Percentiles rank a stretch among this genome's conserved stretches.
Evolutionary conservation across 352 stramenopile genomes (phyloP).

Genomic region (Nothophytophthora sp.): DNA sequence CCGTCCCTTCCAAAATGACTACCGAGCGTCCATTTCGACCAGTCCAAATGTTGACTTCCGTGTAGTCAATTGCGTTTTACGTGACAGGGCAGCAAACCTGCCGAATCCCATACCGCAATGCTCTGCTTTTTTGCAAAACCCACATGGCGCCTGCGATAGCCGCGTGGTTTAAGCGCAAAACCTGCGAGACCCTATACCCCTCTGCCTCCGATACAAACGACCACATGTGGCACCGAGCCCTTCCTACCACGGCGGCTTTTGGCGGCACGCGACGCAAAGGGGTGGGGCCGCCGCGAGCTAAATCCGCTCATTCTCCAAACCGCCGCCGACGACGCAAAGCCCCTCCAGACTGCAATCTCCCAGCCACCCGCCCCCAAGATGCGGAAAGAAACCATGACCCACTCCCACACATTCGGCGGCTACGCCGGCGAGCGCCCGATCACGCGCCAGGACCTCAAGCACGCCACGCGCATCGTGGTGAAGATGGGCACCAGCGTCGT

Average conservation of each 20-base stretch:
- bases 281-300: no score
- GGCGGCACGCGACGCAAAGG: no score
- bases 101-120: background rate
- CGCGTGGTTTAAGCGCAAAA: background rate
- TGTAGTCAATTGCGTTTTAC: no score
- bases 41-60: no score
- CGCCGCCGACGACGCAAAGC: slow-evolving; percentile 5
- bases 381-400: slow-evolving; percentile 57
- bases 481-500: slow-evolving; percentile 97
- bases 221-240: no score
- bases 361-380: slow-evolving; percentile 12
- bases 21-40: no score
- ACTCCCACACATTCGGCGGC: slow-evolving; percentile 43
- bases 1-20: no score
- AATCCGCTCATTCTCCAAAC: slow-evolving; percentile 35
- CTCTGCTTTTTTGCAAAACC: background rate
- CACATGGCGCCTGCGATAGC: background rate
- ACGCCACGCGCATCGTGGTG: slow-evolving; percentile 91
- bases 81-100: no score
- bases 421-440: slow-evolving; percentile 44
- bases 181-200: background rate
- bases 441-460: slow-evolving; percentile 69
- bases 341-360: background rate
- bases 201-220: no score
- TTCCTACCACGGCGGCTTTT: no score